Evolutionary conservation across 345 rosid genomes (phyloP), one percentile per base, ranked within the genome.

Genomic region (Rhizophora apiculata): DNA sequence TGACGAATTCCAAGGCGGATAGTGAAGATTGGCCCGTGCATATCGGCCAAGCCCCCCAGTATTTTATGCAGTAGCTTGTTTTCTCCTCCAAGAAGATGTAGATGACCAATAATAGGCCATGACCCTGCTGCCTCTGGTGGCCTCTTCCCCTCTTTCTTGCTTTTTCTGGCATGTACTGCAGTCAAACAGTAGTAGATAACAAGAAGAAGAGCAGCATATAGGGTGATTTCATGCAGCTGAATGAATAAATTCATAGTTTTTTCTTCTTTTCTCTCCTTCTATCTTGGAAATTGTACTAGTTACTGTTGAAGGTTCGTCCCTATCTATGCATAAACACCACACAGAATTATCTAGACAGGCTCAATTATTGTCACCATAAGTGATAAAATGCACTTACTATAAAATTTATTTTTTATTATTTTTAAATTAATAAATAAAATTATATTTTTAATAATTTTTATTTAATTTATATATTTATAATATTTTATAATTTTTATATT

Each of bases 61-160:
- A 49, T 30, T 68, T n/a, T 68, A 65, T 79, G 81, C 1, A 65
- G 26, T 7, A 71, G 71, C 65, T 73, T 69, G 68, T 71, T 51
- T 39, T 70, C 29, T 10, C 58, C 62, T 27, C 67, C 60, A 4
- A 79, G 70, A 26, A 68, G 70, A 68, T 20, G 77, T 2, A 82
- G 68, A 69, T 82, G 81, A 62, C 85, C 85, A 6, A 79, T 27
- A 3, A 74, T 10, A 29, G 83, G 83, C 77, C 79, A 79, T 26
- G 85, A 67, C 51, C 77, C 73, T 19, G 64, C 62, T 34, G 77
- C 46, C 61, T 79, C 71, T 2, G 77, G 85, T 8, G 80, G 78
- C 5, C 1, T 37, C 63, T 67, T 69, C 52, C 39, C 69, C 5
- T 11, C 52, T 66, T 51, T 58, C 64, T 61, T 71, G 55, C 5